phyloP scores from a whole-genome alignment of 306 rosid genomes.

The Erythrophleum fordii region DNA sequence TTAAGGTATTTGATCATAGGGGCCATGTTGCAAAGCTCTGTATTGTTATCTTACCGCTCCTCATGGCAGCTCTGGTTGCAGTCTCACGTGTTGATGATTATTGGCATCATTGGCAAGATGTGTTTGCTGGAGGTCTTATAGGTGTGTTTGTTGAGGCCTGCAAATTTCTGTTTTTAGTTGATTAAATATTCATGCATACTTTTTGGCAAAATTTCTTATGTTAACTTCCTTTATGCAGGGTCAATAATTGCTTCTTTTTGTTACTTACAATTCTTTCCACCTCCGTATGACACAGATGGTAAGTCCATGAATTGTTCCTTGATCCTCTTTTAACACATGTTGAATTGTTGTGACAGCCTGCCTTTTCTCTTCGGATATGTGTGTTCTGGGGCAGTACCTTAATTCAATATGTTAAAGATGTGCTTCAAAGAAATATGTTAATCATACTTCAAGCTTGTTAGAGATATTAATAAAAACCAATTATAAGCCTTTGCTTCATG shows the following conservation, averaged over 20 bases:
- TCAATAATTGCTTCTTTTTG: conserved; percentile 71
- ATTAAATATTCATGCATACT: background rate
- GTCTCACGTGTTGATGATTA: conserved; percentile 96
- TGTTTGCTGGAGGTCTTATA: conserved; percentile 81
- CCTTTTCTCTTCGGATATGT: background rate
- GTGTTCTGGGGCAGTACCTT: background rate
- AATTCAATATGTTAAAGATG: background rate
- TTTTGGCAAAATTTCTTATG: conserved; percentile 40
- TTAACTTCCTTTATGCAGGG: conserved; percentile 59
- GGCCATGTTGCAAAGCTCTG: conserved; percentile 91
- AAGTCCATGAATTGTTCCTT: conserved; percentile 40
- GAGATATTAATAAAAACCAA: background rate
- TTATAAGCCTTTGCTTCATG: background rate
- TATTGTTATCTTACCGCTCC: conserved; percentile 69
- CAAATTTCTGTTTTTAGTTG: conserved; percentile 8
- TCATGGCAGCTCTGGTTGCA: conserved; percentile 72
- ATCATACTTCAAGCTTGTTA: background rate
- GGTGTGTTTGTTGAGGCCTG: conserved; percentile 56
- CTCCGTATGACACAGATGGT: conserved; percentile 84
- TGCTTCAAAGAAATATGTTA: background rate
- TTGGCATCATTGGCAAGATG: conserved; percentile 99
- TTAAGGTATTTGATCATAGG: conserved; percentile 74
- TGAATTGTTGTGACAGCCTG: conserved; percentile 19
- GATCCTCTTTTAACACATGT: background rate
- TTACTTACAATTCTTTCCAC: conserved; percentile 96